Evolutionary conservation across 345 rosid species (phyloP), one percentile per base, ranked within the genome.

Genomic region (Populus euphratica): DNA sequence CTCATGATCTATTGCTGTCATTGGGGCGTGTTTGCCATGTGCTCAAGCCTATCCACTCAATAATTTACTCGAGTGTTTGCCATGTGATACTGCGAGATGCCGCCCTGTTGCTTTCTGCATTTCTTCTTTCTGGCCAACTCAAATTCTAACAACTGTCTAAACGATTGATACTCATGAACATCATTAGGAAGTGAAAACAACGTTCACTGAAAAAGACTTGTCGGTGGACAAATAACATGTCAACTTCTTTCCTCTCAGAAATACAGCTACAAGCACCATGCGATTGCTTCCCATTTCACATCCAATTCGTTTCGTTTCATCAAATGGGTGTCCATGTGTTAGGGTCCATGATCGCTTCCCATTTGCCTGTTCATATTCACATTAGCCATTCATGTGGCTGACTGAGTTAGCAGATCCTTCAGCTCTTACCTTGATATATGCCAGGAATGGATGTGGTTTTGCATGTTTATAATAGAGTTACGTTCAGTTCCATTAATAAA

Each of bases 91-190:
- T 73, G 76, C 21, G 29, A 54, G 67, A 44, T 67, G 76, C 73
- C 74, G 76, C 73, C 74, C 59, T 47, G 78, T 72, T 80, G 77
- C 44, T 70, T 44, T 68, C 78, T 49, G 25, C 68, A 23, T 2
- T 23, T 31, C 25, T 36, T 61, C 54, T 68, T 68, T 12, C 69
- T 35, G 68, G 29, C 7, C 1, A 29, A 18, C 35, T 27, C 59
- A 50, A 36, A 14, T 20, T 12, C 66, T 35, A 36, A n/a, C 66
- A 66, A 18, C 29, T 50, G 12, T 63, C 44, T 5, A 18, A 56
- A 13, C 47, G 68, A 52, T 75, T 75, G 73, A 52, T 77, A 11
- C 38, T 52, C 11, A 29, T 31, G 3, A 25, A 25, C 63, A n/a
- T 65, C 70, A 75, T 63, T 31, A 36, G 67, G 11, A 50, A 50